Base-by-base conservation (phyloP, 2,329 filamentous ascomycete species). In the Salinomyces thailandicus region DNA sequence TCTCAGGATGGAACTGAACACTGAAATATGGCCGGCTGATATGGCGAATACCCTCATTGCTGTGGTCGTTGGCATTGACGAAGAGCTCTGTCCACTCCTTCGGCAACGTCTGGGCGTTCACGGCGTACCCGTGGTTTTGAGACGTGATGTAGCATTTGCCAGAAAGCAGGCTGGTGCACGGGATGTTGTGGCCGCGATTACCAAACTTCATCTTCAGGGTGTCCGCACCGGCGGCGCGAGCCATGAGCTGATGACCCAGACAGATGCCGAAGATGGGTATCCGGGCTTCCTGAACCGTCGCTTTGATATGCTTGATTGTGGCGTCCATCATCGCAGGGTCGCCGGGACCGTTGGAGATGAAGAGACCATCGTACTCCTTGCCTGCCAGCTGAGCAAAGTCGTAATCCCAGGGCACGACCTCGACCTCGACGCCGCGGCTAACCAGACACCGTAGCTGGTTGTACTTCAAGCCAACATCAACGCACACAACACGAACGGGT, bases 151-250 rank as follows among this genome's bases (percentile, higher is more conserved):
- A 89, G 77, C 91, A 96, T 63, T 89, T 85, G 39, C 91, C 89
- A 24, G 89, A 96, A 43, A 84, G 94, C 61, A 95, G 71, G 60
- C 96, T 89, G 40, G 96, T 71, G 42, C 87, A 86, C 6, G 91
- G 91, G 54, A 96, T 96, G 72, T 98, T 98, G 73, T 96, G 91
- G 13, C 87, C 91, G 51, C 91, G 83, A 75, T 98, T 98, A 57
- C 91, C 91, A 63, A 95, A 98, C 76, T 96, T 96, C 65, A 98
- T 77, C 76, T 96, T 96, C 67, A 93, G 81, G 44, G 91, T 96
- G 53, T 77, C 74, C 37, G 85, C 91, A 46, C 91, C 91, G 41
- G 82, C 74, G 33, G 91, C 86, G 50, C 95, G 75, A 47, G 87
- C 89, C 40, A 98, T 73, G 36, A 98, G 79, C 72, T 98, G 91